These are phyloP conservation scores for Colletotrichum spinosum DNA, from an alignment of 2,329 filamentous ascomycete genomes.

Conservation along the genomic window DNA sequence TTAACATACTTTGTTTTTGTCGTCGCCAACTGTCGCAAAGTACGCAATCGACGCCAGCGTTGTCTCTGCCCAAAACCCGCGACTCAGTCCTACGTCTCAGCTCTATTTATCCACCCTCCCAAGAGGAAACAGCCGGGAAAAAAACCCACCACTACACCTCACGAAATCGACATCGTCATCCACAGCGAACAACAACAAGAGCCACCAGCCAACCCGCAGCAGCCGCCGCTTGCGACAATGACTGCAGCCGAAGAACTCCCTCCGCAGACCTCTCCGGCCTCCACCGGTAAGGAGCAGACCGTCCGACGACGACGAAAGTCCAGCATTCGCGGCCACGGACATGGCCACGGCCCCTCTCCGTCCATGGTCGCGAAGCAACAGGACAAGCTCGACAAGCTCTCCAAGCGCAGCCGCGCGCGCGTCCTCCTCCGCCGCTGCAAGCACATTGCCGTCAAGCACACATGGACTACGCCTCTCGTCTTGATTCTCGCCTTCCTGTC, in stretches of 20 bases:
- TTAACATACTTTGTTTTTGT: slow-evolving; percentile 15
- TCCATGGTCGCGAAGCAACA: slow-evolving; percentile 21
- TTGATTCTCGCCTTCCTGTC: slow-evolving; percentile 64
- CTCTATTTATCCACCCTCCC: background rate
- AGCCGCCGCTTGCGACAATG: slow-evolving; percentile 15
- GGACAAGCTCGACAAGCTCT: slow-evolving; percentile 34
- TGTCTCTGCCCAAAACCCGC: background rate
- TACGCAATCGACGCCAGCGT: background rate
- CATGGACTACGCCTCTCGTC: slow-evolving; percentile 64
- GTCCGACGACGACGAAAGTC: slow-evolving; percentile 36
- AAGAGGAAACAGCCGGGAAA: background rate
- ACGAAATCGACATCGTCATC: no score
- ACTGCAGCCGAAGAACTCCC: slow-evolving; percentile 32
- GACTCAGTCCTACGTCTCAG: background rate
- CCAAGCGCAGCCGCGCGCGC: slow-evolving; percentile 33
- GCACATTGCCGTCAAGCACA: slow-evolving; percentile 36
- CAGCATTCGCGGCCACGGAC: slow-evolving; percentile 30
- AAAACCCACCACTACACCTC: no score
- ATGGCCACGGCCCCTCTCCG: slow-evolving; percentile 3
- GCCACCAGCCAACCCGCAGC: no score
- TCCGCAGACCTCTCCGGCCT: slow-evolving; percentile 19
- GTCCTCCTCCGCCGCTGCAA: slow-evolving; percentile 35
- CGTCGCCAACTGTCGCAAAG: slow-evolving; percentile 10
- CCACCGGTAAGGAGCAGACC: slow-evolving; percentile 21
- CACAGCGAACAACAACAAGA: no score